These are phyloP conservation scores for Melaleuca quinquenervia DNA, from an alignment of 345 rosid genomes.

Conservation along the genomic window DNA sequence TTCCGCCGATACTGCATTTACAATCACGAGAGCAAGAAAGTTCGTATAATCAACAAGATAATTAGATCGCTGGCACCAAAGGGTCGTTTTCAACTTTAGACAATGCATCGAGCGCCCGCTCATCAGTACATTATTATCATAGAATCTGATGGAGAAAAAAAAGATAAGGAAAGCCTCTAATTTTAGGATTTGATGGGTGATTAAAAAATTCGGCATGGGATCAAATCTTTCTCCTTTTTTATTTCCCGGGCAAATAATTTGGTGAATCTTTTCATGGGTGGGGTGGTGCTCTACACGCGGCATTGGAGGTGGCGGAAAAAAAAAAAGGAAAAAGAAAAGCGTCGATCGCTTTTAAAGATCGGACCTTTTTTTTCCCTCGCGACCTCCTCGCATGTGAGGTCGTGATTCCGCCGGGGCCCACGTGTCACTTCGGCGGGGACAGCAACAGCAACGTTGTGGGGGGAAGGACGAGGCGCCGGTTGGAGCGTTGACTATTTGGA, in stretches of 20 bases:
- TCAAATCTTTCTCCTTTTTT: not conserved
- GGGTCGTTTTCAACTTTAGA: not conserved
- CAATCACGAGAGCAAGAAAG: too few relatives aligned
- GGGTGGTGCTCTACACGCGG: not conserved
- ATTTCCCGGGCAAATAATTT: not conserved
- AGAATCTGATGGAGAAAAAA: not conserved
- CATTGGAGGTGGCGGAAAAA: not conserved
- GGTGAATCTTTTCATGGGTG: not conserved
- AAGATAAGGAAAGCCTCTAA: not conserved
- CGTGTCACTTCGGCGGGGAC: not conserved
- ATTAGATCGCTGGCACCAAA: fast-evolving
- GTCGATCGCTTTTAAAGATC: not conserved
- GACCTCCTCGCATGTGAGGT: not conserved
- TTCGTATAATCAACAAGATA: too few relatives aligned
- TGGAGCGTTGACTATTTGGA: not conserved
- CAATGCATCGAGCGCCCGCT: not conserved
- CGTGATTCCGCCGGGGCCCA: not conserved
- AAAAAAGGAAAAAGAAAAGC: not conserved
- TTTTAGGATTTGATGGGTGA: not conserved
- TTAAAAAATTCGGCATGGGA: not conserved
- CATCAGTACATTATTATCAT: not conserved
- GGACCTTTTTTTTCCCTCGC: not conserved
- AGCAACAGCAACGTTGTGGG: not conserved
- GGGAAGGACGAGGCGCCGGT: not conserved
- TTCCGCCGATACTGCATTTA: not conserved